phyloP scores from a whole-genome alignment of 345 rosid species.

The Carallia pectinifolia region DNA sequence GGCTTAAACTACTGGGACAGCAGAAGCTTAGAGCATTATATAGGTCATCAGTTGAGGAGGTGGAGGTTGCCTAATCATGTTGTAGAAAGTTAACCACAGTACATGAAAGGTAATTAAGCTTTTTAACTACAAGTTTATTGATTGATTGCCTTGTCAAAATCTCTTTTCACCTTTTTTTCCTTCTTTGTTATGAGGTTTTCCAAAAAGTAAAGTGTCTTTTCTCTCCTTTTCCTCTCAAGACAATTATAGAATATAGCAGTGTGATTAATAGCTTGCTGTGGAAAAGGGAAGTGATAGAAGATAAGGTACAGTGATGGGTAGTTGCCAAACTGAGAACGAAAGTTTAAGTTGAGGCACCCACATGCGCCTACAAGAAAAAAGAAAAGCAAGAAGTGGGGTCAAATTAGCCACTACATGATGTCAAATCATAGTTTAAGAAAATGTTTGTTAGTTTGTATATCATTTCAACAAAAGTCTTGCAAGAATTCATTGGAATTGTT shows the following conservation, averaged over 20 bases:
- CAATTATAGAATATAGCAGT: conserved; percentile 32
- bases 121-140: conserved; percentile 13
- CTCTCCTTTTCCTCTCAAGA: conserved; percentile 13
- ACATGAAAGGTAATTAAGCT: conserved; percentile 10
- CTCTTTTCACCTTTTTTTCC: conserved; percentile 12
- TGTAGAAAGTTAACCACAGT: conserved; percentile 20
- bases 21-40: conserved; percentile 27
- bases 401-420: conserved; percentile 13
- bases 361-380: conserved; percentile 17
- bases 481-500: conserved; percentile 14
- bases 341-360: conserved; percentile 23
- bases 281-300: conserved; percentile 26
- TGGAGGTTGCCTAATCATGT: conserved; percentile 18
- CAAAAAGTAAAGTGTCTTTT: conserved; percentile 15
- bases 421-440: not conserved
- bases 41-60: conserved; percentile 15
- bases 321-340: conserved; percentile 21
- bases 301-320: conserved; percentile 42
- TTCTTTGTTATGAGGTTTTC: not conserved
- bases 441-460: not conserved
- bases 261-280: conserved; percentile 29
- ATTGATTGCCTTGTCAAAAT: not conserved
- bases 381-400: conserved; percentile 16
- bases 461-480: not conserved
- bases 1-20: conserved; percentile 19